Base-by-base conservation (phyloP, 139 green algal species). In the Picochlorum sp. region DNA sequence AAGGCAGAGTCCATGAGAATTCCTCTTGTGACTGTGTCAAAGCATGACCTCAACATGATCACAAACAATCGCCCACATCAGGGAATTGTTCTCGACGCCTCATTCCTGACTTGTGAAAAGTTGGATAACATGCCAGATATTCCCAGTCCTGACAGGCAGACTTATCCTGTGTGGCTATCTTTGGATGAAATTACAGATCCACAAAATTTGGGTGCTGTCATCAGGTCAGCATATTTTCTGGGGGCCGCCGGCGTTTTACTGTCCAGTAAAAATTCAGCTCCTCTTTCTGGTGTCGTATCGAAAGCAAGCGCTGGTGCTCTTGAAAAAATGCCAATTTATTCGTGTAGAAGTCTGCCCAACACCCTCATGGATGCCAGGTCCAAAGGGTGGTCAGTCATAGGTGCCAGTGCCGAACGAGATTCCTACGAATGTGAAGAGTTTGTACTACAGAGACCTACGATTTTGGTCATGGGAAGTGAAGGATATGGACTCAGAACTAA, bases 381-480 rank as follows among this genome's bases (percentile, higher is more conserved):
- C 7, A 69, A 66, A 21, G 88, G 88, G 38, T 95, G 88, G 88
- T 50, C 45, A 10, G 85, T 96, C 30, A 58, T 96, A 41, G 91
- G 75, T 56, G 61, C n/a, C 2, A 77, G 73, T 4, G 77, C 76
- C 2, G 83, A 87, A 56, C 23, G 38, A 10, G 69, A 49, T 2
- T 73, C 87, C 1, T 37, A 77, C 26, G 58, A 67, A 13, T 65
- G 73, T 45, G 30, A 49, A 4, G 21, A 54, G 13, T 72, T 89
- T 34, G 14, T 23, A 21, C 58, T 86, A 20, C 54, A 62, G 3
- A 23, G 57, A 24, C 90, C 90, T 7, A 88, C 85, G 37, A 62
- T 97, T 24, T 73, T 97, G 23, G 90, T 97, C n/a, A 67, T 97
- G 65, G 90, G 90, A 30, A 97, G 81, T 50, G 90, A 96, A 71